Evolutionary conservation across 208 protist species (phyloP).

Genomic region (Acanthamoeba royreba): DNA sequence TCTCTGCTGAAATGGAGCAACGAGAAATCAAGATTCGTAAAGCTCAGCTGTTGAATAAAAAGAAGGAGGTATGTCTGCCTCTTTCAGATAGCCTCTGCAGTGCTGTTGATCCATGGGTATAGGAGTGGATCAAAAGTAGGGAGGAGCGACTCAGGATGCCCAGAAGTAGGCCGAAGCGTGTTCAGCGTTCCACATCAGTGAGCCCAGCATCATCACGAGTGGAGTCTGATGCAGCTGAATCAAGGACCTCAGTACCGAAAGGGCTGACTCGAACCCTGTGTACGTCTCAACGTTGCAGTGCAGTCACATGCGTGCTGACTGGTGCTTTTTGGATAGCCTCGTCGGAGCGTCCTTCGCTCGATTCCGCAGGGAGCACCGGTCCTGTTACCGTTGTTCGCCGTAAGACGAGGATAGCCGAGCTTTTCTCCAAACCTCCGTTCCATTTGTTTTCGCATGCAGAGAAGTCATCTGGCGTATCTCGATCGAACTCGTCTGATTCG

Average conservation of each 20-base stretch:
- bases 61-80: constrained; percentile 21
- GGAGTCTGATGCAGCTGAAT: too few species aligned
- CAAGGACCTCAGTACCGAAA: not conserved
- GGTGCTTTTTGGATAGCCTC: too few species aligned
- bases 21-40: not conserved
- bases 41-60: not conserved
- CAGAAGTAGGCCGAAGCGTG: not conserved
- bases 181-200: not conserved
- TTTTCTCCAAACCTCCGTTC: not conserved
- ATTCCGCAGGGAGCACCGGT: not conserved
- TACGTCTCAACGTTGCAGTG: too few species aligned
- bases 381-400: not conserved
- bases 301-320: too few species aligned
- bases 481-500: not conserved
- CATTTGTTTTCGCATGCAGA: not conserved
- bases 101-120: too few species aligned
- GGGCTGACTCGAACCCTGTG: not conserved
- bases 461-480: not conserved
- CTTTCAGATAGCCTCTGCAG: too few species aligned
- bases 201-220: not conserved
- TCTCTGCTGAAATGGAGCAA: not conserved
- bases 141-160: not conserved
- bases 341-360: too few species aligned
- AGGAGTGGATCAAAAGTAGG: not conserved
- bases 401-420: not conserved